Conservation (phyloP, 2,329 filamentous ascomycete species). For the Sporothrix schenckii region DNA sequence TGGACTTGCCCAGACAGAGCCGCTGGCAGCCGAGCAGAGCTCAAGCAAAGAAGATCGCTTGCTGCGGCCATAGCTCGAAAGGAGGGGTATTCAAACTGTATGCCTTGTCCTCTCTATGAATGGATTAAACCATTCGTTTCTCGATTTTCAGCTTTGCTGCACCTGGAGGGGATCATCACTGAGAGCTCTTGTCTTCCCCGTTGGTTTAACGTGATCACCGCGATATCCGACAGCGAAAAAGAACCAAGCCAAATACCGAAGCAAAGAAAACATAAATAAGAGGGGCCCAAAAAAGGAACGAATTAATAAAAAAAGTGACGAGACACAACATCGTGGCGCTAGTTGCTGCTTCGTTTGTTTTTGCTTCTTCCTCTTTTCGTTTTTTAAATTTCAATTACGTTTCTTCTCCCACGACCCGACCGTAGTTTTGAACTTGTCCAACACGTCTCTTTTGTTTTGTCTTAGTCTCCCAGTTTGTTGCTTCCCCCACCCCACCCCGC, state of each 20-base stretch:
- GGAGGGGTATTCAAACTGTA: background rate
- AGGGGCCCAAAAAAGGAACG: background rate
- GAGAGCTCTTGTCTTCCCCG: constrained; percentile 8
- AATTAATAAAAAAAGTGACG: background rate
- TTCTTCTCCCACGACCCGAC: constrained; percentile 3
- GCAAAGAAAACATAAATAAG: background rate
- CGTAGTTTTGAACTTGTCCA: background rate
- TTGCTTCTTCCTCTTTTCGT: background rate
- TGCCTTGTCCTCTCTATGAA: background rate
- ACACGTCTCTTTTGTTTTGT: background rate
- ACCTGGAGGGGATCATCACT: background rate
- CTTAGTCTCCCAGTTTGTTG: too few relatives aligned
- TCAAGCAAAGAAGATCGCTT: constrained; percentile 5
- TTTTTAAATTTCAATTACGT: constrained; percentile 8
- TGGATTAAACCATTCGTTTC: background rate
- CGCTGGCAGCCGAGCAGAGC: constrained; percentile 2
- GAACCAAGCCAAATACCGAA: too few relatives aligned
- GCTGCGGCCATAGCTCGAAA: background rate
- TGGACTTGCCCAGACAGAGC: constrained; percentile 1
- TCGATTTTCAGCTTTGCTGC: constrained; percentile 9
- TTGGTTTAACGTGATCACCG: background rate
- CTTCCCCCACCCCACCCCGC: too few relatives aligned
- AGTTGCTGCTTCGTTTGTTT: background rate
- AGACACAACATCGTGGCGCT: constrained; percentile 3
- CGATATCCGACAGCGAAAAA: constrained; percentile 5